These are phyloP conservation scores for Macrolepiota albuminosa DNA, from an alignment of 768 basidiomycete genomes.

Conservation along the genomic window DNA sequence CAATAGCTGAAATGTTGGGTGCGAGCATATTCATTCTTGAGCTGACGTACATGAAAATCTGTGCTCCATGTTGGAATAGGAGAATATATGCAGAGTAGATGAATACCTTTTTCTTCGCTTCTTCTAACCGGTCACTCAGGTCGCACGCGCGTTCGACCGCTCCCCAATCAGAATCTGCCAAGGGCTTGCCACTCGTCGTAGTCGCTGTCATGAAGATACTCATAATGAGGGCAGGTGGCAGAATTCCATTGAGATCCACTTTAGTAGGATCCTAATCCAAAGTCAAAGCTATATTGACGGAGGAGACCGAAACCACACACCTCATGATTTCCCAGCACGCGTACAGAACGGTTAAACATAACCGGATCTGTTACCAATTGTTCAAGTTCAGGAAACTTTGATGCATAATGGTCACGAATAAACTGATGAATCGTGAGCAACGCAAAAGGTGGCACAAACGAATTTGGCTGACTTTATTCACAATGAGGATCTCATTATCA, in stretches of 20 bases:
- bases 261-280: conserved; percentile 73
- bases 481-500: conserved; percentile 95
- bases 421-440: conserved; percentile 47
- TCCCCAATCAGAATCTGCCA: conserved; percentile 68
- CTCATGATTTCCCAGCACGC: conserved; percentile 80
- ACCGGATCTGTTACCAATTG: conserved; percentile 89
- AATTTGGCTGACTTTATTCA: conserved; percentile 72
- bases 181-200: conserved; percentile 73
- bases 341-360: conserved; percentile 90
- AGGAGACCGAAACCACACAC: conserved; percentile 29
- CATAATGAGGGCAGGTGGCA: conserved; percentile 90
- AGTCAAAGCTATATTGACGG: neutral
- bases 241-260: conserved; percentile 71
- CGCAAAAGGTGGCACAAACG: neutral
- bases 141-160: conserved; percentile 85
- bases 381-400: conserved; percentile 95
- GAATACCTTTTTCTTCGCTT: conserved; percentile 78
- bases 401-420: conserved; percentile 94
- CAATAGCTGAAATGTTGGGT: conserved; percentile 96
- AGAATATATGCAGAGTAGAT: neutral
- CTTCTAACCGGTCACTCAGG: conserved; percentile 83
- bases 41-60: conserved; percentile 99
- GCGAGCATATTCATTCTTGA: conserved; percentile 98
- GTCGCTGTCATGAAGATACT: conserved; percentile 95
- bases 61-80: conserved; percentile 4